Evolutionary conservation across 164 flowering plant genomes (phyloP), one percentile per base, ranked within the genome.

Genomic region (Magnolia changhungtana): DNA sequence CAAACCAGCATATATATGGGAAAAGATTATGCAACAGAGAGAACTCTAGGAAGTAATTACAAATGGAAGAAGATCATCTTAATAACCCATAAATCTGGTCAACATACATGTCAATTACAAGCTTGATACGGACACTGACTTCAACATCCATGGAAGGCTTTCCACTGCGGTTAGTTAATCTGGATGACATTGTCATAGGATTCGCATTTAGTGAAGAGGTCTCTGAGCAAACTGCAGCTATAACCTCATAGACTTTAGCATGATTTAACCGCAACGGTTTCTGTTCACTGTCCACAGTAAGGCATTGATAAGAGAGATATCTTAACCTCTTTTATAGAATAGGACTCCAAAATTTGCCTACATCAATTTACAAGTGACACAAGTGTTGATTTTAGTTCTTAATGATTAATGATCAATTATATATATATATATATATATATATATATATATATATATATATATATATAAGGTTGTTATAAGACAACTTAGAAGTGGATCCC

Each of bases 81-180:
- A 71, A 58, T 50, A 71, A 76, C 63, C 24, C 73, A 69, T 19
- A 75, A 29, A 78, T n/a, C 10, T 67, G 71, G 29, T 52, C 59
- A 83, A 83, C 97, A 75, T 94, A 96, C 99, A 94, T 96, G 94
- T 96, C 99, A 84, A 96, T 96, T 63, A 96, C 93, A 81, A 96
- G 97, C 86, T 96, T 96, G 50, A 96, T 87, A 68, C 94, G 96
- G 78, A 96, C 98, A 83, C 99, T 96, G 78, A 87, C 98, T 82
- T 98, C 99, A 74, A 90, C 96, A 86, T 96, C 99, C 82, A 90
- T 86, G n/a, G 97, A 85, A 18, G 97, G 96, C 82, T 87, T 94
- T 79, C 96, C 93, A 84, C 86, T 78, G 78, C 79, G 87, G 70
- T 82, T 88, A 75, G 82, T 92, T 79, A 92, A 82, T 86, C 84